A percentile compares a stretch with the other conserved stretches of the same genome.
These are phyloP conservation scores for Trifolium repens DNA, from an alignment of 306 rosid species.

Conservation along the genomic window DNA sequence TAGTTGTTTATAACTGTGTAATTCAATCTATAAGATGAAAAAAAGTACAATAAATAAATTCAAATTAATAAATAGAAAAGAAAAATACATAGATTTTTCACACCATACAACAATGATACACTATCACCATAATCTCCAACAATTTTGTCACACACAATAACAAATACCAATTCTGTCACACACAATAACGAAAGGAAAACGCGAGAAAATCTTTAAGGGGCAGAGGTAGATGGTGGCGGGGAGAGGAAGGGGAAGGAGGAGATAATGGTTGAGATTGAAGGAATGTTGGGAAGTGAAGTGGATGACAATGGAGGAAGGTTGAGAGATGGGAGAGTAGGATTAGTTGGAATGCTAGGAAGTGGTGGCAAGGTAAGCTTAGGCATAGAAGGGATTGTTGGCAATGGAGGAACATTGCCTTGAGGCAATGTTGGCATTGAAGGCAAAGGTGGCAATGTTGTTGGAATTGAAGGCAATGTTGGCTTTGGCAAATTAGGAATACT, in stretches of 20 bases:
- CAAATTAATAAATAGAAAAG: constrained; percentile 17
- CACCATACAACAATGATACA: constrained; percentile 18
- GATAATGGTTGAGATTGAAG: constrained; percentile 1
- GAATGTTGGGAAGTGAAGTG: neutral
- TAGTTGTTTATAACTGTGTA: neutral
- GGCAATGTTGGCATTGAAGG: constrained; percentile 4
- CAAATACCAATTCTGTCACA: neutral
- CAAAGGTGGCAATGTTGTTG: constrained; percentile 9
- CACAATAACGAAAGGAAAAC: neutral
- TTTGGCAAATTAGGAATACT: constrained; percentile 2
- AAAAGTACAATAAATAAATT: neutral
- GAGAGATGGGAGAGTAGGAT: neutral
- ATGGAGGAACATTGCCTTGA: neutral
- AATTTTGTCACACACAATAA: neutral
- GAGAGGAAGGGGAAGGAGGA: neutral
- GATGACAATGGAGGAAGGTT: constrained; percentile 1
- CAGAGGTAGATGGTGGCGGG: neutral
- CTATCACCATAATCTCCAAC: neutral
- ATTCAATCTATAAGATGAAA: constrained; percentile 9
- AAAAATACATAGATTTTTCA: neutral
- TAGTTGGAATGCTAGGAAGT: constrained; percentile 9
- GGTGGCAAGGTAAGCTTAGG: constrained; percentile 12
- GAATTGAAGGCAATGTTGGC: constrained; percentile 25
- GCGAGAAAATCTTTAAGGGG: neutral
- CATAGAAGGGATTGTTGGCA: neutral